Evolutionary conservation across 345 rosid species (phyloP).

Genomic region (Jatropha curcas): DNA sequence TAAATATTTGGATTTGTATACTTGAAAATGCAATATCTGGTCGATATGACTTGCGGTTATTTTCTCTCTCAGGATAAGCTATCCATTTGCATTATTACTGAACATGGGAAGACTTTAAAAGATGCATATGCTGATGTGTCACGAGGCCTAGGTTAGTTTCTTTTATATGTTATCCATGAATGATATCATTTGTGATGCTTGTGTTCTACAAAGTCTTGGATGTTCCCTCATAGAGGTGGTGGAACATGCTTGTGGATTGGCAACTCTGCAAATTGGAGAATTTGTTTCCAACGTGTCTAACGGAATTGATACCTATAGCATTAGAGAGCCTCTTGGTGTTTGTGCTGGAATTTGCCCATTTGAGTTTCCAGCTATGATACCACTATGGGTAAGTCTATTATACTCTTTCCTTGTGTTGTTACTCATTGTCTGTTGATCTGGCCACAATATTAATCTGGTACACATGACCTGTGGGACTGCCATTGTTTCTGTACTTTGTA

Average conservation of each 20-base stretch:
- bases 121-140: slow-evolving; percentile 46
- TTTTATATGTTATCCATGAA: slow-evolving; percentile 5
- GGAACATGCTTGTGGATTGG: slow-evolving; percentile 55
- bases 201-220: slow-evolving; percentile 18
- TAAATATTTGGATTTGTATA: slow-evolving; percentile 22
- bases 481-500: background rate
- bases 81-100: slow-evolving; percentile 50
- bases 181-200: slow-evolving; percentile 12
- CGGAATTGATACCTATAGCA: slow-evolving; percentile 46
- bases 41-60: slow-evolving; percentile 8
- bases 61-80: slow-evolving; percentile 51
- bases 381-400: slow-evolving; percentile 44
- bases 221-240: slow-evolving; percentile 45
- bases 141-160: slow-evolving; percentile 49
- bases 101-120: slow-evolving; percentile 57
- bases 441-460: background rate
- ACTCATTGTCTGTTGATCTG: background rate
- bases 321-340: slow-evolving; percentile 56
- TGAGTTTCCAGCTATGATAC: slow-evolving; percentile 53
- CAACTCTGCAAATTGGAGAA: slow-evolving; percentile 49
- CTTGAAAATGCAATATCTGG: background rate
- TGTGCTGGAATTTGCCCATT: slow-evolving; percentile 58
- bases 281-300: slow-evolving; percentile 41
- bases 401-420: background rate
- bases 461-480: background rate